Percentiles rank a stretch among this genome's conserved stretches.
phyloP scores from a whole-genome alignment of 805 yeast species.

The Wickerhamiella spandovensis region DNA sequence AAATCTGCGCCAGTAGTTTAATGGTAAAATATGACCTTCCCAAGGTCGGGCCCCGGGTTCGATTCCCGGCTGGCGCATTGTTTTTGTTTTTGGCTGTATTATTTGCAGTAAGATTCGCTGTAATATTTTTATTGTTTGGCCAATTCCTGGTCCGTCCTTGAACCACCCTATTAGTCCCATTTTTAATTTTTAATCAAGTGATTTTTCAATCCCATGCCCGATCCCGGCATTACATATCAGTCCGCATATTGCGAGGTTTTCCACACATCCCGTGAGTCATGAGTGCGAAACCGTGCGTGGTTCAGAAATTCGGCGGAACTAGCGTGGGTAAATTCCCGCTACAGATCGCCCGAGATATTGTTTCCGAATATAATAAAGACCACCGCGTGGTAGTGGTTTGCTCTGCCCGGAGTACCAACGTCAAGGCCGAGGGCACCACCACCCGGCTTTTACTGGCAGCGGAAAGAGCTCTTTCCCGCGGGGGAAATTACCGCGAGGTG shows the following conservation, averaged over 20 bases:
- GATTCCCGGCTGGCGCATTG: constrained; percentile 25
- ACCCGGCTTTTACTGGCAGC: constrained; percentile 76
- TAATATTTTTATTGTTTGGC: too few species aligned
- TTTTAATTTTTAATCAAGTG: background rate
- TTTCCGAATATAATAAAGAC: constrained; percentile 39
- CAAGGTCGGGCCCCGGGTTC: constrained; percentile 26
- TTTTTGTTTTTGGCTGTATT: too few species aligned
- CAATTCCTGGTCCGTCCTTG: too few species aligned
- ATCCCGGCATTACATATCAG: background rate
- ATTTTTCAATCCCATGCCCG: background rate
- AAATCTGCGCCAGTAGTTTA: constrained; percentile 22
- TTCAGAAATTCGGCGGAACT: constrained; percentile 96
- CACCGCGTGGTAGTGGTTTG: constrained; percentile 84
- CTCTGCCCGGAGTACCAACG: constrained; percentile 82
- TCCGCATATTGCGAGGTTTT: background rate
- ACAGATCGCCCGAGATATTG: constrained; percentile 73
- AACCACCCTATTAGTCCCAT: background rate
- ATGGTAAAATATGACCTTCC: constrained; percentile 25
- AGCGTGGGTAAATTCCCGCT: constrained; percentile 90
- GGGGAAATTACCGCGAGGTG: constrained; percentile 33
- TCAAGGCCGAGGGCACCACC: constrained; percentile 93
- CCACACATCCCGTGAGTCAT: background rate
- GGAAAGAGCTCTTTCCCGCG: constrained; percentile 32
- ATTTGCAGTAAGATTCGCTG: too few species aligned
- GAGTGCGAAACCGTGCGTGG: constrained; percentile 39